Base-by-base conservation (phyloP, 306 rosid species). In the Corylus heterophylla region DNA sequence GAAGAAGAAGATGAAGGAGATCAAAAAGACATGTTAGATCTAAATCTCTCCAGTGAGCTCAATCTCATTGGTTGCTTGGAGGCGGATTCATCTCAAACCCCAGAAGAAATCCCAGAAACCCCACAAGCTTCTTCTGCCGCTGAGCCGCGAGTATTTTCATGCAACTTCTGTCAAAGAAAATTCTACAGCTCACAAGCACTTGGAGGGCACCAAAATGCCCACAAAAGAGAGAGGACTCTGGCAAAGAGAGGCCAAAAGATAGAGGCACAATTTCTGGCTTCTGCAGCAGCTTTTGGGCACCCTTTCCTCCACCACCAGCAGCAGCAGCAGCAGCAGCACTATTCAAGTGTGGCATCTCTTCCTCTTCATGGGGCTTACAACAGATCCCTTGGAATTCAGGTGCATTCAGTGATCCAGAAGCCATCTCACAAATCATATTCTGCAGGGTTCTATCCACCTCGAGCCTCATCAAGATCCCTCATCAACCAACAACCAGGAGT, bases 171-270 rank as follows among this genome's bases (percentile, higher is more conserved):
- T 31, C 87, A 84, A 71, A 89, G 94, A 78, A 92, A 94, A 61
- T 92, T 94, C 85, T 88, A 85, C 73, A 89, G 93, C 48, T 90
- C 97, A 44, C 96, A 94, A 61, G 97, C 97, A 0, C 87, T 94
- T 17, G 96, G 97, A 5, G 97, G 98, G 5, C 98, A 94, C 88
- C 98, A 94, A 80, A 94, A 94, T 81, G 98, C 97, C 13, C 97
- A 94, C 79, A 94, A 90, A 71, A 87, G 90, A 59, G 98, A 92
- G 75, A 88, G 97, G 62, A 87, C 90, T 77, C 77, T 89, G 8
- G 97, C 96, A 0, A 94, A 90, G 63, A 89, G 91, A 78, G 83
- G 87, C 35, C 91, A 90, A 1, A 89, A 86, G 74, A 52, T 83
- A 47, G 89, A 83, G 74, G 39, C 88, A 3, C 90, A 87, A 3